phyloP scores from a whole-genome alignment of 176 grass and related monocot species.

The Musa acuminata region DNA sequence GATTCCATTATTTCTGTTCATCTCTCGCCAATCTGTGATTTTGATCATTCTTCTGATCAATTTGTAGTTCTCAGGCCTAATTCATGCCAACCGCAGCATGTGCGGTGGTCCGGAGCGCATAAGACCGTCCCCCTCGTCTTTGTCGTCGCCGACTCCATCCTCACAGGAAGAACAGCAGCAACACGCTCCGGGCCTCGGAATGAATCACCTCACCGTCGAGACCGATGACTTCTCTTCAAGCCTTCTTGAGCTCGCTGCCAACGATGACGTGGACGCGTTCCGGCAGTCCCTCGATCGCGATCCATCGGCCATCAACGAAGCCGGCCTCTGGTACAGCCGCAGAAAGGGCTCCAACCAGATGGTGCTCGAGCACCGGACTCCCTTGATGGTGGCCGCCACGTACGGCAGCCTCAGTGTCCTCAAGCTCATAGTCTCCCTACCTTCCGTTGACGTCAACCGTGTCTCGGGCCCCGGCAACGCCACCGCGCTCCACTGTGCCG shows the following conservation, averaged over 20 bases:
- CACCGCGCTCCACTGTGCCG: slow-evolving; percentile 79
- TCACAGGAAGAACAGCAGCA: neutral
- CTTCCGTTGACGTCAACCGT: slow-evolving; percentile 42
- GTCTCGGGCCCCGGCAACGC: slow-evolving; percentile 28
- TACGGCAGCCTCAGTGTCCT: slow-evolving; percentile 53
- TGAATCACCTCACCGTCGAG: neutral
- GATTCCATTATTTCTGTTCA: too few species aligned
- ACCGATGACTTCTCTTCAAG: neutral
- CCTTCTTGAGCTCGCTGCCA: slow-evolving; percentile 66
- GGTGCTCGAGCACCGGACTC: slow-evolving; percentile 46
- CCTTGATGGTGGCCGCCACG: slow-evolving; percentile 75
- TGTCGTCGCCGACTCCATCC: neutral
- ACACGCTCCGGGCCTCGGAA: neutral
- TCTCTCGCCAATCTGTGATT: too few species aligned
- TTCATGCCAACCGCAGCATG: too few species aligned
- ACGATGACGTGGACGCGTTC: slow-evolving; percentile 35
- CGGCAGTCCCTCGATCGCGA: slow-evolving; percentile 16
- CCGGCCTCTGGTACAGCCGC: slow-evolving; percentile 15
- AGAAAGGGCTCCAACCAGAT: neutral
- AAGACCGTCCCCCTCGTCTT: neutral
- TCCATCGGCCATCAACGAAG: slow-evolving; percentile 28
- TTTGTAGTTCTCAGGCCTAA: too few species aligned
- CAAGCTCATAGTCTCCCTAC: slow-evolving; percentile 32
- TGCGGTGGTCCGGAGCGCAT: too few species aligned
- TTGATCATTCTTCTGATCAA: too few species aligned